phyloP scores from a whole-genome alignment of 192 early-diverging fungal species.

The Anaeromyces robustus region DNA sequence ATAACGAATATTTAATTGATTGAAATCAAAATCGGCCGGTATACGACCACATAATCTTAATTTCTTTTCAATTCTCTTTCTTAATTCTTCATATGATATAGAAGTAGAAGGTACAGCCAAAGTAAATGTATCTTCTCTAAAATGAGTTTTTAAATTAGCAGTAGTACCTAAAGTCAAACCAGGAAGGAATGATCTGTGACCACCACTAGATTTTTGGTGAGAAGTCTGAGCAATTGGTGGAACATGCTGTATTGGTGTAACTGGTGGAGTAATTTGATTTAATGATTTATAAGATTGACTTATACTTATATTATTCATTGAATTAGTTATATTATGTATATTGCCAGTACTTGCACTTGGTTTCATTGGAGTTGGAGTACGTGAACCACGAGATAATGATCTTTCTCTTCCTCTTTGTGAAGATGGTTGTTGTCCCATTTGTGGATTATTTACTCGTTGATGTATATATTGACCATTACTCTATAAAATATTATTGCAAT shows the following conservation, averaged over 20 bases:
- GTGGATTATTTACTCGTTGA: neutral
- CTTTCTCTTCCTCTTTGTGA: neutral
- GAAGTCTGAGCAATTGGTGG: neutral
- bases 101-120: slow-evolving; percentile 60
- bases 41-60: slow-evolving; percentile 54
- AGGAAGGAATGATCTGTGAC: neutral
- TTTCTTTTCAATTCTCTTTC: slow-evolving; percentile 74
- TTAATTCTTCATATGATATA: slow-evolving; percentile 59
- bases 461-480: neutral
- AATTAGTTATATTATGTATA: neutral
- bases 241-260: neutral
- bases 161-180: neutral
- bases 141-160: slow-evolving; percentile 77
- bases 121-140: slow-evolving; percentile 72
- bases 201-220: neutral
- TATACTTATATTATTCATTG: neutral
- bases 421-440: neutral
- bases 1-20: slow-evolving; percentile 57
- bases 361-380: neutral
- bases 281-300: neutral
- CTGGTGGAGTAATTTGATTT: neutral
- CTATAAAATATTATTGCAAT: neutral
- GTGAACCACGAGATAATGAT: neutral
- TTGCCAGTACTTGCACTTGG: neutral
- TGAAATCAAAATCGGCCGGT: neutral